Conservation (phyloP, 73 alveolate species). For the Paraurostyla sp. region DNA sequence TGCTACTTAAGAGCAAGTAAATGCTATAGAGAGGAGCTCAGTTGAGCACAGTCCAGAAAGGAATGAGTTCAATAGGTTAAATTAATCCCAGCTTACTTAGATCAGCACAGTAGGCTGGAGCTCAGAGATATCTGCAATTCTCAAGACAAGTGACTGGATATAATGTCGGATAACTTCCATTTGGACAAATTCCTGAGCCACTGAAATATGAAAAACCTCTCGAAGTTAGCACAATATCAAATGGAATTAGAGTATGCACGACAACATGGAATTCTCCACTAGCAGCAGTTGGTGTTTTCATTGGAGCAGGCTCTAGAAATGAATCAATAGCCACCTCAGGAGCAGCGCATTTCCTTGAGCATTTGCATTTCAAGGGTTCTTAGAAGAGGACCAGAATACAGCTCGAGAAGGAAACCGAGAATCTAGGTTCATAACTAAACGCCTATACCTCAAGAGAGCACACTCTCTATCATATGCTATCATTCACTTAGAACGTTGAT, state of each 20-base stretch:
- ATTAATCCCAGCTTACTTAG: not conserved
- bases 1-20: no score
- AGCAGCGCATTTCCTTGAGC: constrained; percentile 95
- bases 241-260: constrained; percentile 91
- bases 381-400: constrained; percentile 80
- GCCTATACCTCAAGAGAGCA: constrained; percentile 97
- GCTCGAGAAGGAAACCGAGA: constrained; percentile 92
- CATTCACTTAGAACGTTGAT: constrained; percentile 73
- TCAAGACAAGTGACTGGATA: not conserved
- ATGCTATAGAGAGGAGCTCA: no score
- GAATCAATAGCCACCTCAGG: constrained; percentile 89
- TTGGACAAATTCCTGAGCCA: constrained; percentile 86
- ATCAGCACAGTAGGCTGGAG: no score
- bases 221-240: constrained; percentile 76
- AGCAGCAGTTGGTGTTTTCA: constrained; percentile 86
- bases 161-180: not conserved
- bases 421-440: constrained; percentile 89
- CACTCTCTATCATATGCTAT: constrained; percentile 88
- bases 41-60: not conserved
- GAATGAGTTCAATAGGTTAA: constrained; percentile 21
- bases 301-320: constrained; percentile 93
- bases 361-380: constrained; percentile 94
- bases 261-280: constrained; percentile 84
- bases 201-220: constrained; percentile 81
- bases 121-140: no score